Evolutionary conservation across 192 early-diverging fungal genomes (phyloP).

Genomic region (Backusella sp.): DNA sequence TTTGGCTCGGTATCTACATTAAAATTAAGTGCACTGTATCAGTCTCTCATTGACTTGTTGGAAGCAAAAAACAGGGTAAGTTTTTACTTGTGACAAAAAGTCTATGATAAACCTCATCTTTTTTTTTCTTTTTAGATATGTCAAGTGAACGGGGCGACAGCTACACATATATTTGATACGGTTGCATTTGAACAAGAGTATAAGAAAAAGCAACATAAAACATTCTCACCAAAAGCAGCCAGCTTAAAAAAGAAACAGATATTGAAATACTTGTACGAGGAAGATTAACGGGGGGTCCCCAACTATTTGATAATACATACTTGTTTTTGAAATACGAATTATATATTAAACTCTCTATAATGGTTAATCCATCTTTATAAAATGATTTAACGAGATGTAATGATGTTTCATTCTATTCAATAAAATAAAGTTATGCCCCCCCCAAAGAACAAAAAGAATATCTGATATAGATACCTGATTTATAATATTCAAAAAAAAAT

Average conservation of each 20-base stretch:
- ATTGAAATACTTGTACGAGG: not conserved
- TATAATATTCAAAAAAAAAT: too few species aligned
- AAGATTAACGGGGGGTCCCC: not conserved
- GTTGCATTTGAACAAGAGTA: not conserved
- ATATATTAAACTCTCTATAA: too few species aligned
- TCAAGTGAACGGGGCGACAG: not conserved
- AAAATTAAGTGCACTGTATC: conserved; percentile 51
- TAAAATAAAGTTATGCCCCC: too few species aligned
- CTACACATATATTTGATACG: not conserved
- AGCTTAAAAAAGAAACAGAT: not conserved
- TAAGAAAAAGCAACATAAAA: not conserved
- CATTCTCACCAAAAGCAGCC: not conserved
- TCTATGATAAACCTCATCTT: not conserved
- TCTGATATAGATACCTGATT: not conserved
- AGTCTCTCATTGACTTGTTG: conserved; percentile 51
- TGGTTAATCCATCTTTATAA: too few species aligned
- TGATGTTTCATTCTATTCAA: too few species aligned
- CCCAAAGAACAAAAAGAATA: too few species aligned
- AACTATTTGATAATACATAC: too few species aligned
- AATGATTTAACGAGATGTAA: too few species aligned
- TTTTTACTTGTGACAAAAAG: not conserved
- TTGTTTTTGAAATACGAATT: too few species aligned
- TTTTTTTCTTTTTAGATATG: not conserved
- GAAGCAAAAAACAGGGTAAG: conserved; percentile 41
- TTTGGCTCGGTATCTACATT: conserved; percentile 83